phyloP scores from a whole-genome alignment of 331 rosid species.

The Malus hybrid region DNA sequence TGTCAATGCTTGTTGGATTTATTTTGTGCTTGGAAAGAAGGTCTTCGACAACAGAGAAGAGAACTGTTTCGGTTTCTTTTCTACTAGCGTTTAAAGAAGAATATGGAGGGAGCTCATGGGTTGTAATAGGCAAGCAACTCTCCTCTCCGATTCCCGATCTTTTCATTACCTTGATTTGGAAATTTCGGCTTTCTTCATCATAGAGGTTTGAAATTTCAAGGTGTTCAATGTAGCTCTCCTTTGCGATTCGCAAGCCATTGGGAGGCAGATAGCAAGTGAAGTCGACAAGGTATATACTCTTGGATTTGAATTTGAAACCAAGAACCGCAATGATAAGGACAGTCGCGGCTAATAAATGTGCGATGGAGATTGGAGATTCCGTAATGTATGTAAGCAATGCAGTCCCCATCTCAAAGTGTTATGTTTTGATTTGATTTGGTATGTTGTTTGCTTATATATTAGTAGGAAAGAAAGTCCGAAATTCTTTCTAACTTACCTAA shows the following conservation, averaged over 20 bases:
- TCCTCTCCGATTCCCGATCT: conserved; percentile 63
- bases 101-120: conserved; percentile 39
- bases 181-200: conserved; percentile 24
- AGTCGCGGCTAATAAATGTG: conserved; percentile 6
- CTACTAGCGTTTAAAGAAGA: conserved; percentile 9
- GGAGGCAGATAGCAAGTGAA: conserved; percentile 54
- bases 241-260: conserved; percentile 20
- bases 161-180: conserved; percentile 42
- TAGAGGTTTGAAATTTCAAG: neutral
- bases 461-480: too few species aligned
- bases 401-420: neutral
- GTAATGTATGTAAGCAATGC: neutral
- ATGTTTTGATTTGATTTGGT: neutral
- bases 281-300: conserved; percentile 46
- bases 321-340: neutral
- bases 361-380: neutral
- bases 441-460: too few species aligned
- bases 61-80: conserved; percentile 49
- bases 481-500: neutral
- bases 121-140: conserved; percentile 43
- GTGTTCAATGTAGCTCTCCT: conserved; percentile 39
- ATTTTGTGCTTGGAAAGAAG: conserved; percentile 45
- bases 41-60: conserved; percentile 38
- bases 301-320: neutral
- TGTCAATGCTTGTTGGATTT: conserved; percentile 53